Evolutionary conservation across 2,329 filamentous ascomycete genomes (phyloP), one percentile per base, ranked within the genome.

Genomic region (Raffaelea arxii): DNA sequence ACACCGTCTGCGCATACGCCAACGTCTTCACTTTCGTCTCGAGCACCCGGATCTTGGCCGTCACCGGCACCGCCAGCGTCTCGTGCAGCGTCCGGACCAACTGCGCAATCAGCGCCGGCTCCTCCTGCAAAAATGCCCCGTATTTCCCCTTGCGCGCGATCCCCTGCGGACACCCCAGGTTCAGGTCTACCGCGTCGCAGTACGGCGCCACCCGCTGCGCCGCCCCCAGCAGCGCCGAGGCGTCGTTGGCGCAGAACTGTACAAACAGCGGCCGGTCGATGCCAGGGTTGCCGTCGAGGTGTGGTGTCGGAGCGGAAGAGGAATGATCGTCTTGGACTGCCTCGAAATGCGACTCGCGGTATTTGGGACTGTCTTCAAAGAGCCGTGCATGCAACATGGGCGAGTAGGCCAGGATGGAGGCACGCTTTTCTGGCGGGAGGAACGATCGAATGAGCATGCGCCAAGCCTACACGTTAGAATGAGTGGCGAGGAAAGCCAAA

Each of bases 331-430:
- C 32, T 16, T 36, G 16, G 7, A 16, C 6, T 16, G 88, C 80
- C 57, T 95, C 85, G 64, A 97, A 96, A 62, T 92, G 82, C 9
- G 80, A 71, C 45, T 80, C 74, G 55, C 91, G 82, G 65, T 94
- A 94, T 51, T 82, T 82, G 19, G 78, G 69, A 11, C 77, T 81
- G 52, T 94, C 84, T 39, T 75, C 74, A 62, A 94, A 98, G 53
- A 97, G 75, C 46, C 90, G 85, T 3, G 92, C 89, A 63, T 98
- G 92, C 52, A 95, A 77, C 92, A 98, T 98, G 42, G 92, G 92
- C 1, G 89, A 88, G 62, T 98, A 98, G 42, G 88, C 86, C 39
- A 97, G 77, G 27, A 97, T 69, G 21, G 72, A 75, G 46, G 74
- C 71, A 40, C 78, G 75, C 46, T 81, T 71, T 42, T 79, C 70